Percentiles rank a stretch among this genome's conserved stretches.
These are phyloP conservation scores for Pestalotiopsis sp. DNA, from an alignment of 2,329 filamentous ascomycete species.

Conservation along the genomic window DNA sequence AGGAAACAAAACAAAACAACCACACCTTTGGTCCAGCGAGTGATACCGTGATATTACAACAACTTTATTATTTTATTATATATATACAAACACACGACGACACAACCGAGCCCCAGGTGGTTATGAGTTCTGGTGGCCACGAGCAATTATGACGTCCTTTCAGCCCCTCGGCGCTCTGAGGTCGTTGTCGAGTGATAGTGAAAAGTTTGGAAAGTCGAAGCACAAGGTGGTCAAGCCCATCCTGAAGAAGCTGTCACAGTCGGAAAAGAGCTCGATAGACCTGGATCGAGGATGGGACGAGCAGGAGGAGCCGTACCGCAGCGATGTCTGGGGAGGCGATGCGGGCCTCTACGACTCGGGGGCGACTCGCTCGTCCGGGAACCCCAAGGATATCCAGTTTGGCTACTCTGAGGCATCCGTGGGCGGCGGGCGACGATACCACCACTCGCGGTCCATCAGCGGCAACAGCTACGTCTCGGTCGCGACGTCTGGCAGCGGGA, in stretches of 20 bases:
- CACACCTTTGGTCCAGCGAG: background rate
- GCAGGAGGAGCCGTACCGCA: constrained; percentile 43
- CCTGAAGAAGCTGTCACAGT: constrained; percentile 60
- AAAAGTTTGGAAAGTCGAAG: constrained; percentile 48
- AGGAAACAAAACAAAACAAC: background rate
- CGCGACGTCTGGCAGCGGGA: constrained; percentile 54
- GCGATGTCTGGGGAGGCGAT: constrained; percentile 22
- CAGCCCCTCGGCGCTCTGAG: constrained; percentile 31
- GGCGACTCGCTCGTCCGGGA: constrained; percentile 22
- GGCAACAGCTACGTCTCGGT: constrained; percentile 60
- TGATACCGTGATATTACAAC: background rate
- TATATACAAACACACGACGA: background rate
- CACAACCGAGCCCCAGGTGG: background rate
- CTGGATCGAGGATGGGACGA: constrained; percentile 63
- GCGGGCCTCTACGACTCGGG: constrained; percentile 19
- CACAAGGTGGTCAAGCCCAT: constrained; percentile 61
- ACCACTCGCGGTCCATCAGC: constrained; percentile 61
- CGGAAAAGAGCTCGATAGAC: constrained; percentile 66
- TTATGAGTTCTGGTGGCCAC: background rate
- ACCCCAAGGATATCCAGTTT: constrained; percentile 49
- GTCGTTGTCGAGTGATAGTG: constrained; percentile 24
- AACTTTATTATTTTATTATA: background rate
- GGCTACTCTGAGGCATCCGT: constrained; percentile 36
- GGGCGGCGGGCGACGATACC: constrained; percentile 42
- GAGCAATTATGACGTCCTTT: constrained; percentile 38